These are phyloP conservation scores for Skeletonema marinoi DNA, from an alignment of 108 stramenopile genomes.

Conservation along the genomic window DNA sequence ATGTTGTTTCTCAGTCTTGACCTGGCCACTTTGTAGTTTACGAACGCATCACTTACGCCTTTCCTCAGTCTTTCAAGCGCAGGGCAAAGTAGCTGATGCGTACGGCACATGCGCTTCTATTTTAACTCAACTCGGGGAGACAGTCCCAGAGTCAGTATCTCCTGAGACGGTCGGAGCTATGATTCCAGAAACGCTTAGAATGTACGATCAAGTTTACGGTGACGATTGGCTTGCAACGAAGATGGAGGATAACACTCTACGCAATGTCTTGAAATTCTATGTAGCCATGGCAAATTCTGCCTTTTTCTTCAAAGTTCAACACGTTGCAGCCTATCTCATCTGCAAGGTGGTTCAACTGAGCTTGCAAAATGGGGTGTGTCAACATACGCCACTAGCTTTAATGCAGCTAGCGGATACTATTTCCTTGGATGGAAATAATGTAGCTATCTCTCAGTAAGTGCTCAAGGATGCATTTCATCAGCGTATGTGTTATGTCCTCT, in stretches of 20 bases:
- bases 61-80: neutral
- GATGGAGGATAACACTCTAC: neutral
- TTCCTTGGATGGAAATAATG: too few species aligned
- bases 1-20: too few species aligned
- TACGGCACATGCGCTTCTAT: neutral
- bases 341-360: neutral
- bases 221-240: neutral
- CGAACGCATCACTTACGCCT: too few species aligned
- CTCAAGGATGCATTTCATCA: too few species aligned
- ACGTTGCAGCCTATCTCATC: neutral
- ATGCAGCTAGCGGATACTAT: too few species aligned
- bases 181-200: neutral
- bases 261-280: neutral
- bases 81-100: neutral
- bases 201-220: too few species aligned
- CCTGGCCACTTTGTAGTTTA: too few species aligned
- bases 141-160: neutral
- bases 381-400: too few species aligned
- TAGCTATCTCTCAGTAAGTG: too few species aligned
- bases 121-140: neutral
- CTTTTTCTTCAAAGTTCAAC: neutral
- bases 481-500: too few species aligned
- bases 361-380: slow-evolving; percentile 10
- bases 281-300: neutral
- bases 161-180: neutral